Percentiles rank a stretch among this genome's conserved stretches.
Conservation (phyloP, 1,284 basidiomycete genomes). For the Pyrrhoderma lamaoense region DNA sequence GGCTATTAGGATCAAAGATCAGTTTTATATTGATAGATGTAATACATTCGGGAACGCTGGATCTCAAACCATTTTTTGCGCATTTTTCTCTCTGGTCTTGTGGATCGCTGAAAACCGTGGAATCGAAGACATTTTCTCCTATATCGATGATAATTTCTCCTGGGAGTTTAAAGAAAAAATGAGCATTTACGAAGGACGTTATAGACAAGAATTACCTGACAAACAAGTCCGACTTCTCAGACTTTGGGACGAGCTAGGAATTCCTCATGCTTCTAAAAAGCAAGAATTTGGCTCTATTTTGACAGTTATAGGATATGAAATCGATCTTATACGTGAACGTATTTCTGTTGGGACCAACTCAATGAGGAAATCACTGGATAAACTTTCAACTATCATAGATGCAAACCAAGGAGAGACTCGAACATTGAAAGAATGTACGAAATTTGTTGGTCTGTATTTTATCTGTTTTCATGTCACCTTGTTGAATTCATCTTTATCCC, state of each 20-base stretch:
- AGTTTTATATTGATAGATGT: slow-evolving; percentile 22
- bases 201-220: slow-evolving; percentile 22
- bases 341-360: no score
- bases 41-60: slow-evolving; percentile 22
- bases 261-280: slow-evolving; percentile 34
- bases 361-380: no score
- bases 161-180: slow-evolving; percentile 21
- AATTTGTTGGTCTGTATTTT: no score
- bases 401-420: no score
- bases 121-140: slow-evolving; percentile 25
- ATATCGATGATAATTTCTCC: slow-evolving; percentile 33
- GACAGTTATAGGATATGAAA: slow-evolving; percentile 32
- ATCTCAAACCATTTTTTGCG: slow-evolving; percentile 21
- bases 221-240: slow-evolving; percentile 29
- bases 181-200: slow-evolving; percentile 28
- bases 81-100: slow-evolving; percentile 22
- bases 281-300: slow-evolving; percentile 29
- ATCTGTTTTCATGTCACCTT: no score
- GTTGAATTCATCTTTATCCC: no score
- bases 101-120: slow-evolving; percentile 23
- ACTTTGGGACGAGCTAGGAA: slow-evolving; percentile 34
- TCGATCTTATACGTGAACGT: slow-evolving; percentile 23
- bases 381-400: no score
- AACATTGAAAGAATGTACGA: no score
- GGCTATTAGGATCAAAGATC: slow-evolving; percentile 17